Conservation (phyloP, 208 protist genomes). For the Leishmania aethiopica region DNA sequence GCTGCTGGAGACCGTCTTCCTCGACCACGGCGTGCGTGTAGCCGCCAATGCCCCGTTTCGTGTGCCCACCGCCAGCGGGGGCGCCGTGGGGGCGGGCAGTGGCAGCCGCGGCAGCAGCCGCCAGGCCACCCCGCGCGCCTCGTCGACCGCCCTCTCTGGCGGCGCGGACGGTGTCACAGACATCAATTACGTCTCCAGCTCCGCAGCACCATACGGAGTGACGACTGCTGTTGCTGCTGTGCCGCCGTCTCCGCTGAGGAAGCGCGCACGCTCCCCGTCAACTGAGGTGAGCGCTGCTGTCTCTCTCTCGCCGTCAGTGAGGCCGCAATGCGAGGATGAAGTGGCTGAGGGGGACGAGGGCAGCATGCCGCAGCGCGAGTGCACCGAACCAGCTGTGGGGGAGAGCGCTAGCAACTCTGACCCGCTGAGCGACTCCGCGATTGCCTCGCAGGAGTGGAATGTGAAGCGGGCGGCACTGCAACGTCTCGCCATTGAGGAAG, state of each 20-base stretch:
- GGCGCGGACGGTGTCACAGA: not conserved
- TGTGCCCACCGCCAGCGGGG: slow-evolving; percentile 6
- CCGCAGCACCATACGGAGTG: not conserved
- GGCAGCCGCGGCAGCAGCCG: slow-evolving; percentile 24
- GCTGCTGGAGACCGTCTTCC: slow-evolving; percentile 49
- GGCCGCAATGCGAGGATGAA: not conserved
- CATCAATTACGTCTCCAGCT: not conserved
- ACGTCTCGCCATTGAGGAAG: slow-evolving; percentile 27
- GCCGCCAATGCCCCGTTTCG: slow-evolving; percentile 60
- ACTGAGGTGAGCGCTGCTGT: slow-evolving; percentile 2
- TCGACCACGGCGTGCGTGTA: slow-evolving; percentile 46
- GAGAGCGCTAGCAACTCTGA: not conserved
- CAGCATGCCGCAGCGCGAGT: not conserved
- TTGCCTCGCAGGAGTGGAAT: not conserved
- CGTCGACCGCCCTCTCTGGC: not conserved
- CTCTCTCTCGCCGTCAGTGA: slow-evolving; percentile 19
- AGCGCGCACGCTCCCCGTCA: slow-evolving; percentile 16
- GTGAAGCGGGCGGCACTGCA: slow-evolving; percentile 12
- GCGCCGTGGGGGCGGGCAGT: not conserved
- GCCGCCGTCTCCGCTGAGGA: slow-evolving; percentile 4
- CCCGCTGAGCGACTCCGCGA: not conserved
- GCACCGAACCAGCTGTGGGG: slow-evolving; percentile 20
- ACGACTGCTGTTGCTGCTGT: not conserved
- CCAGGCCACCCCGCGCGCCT: slow-evolving; percentile 15
- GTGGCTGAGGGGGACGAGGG: not conserved